Evolutionary conservation across 345 rosid species (phyloP).

Genomic region (Ceriops tagal): DNA sequence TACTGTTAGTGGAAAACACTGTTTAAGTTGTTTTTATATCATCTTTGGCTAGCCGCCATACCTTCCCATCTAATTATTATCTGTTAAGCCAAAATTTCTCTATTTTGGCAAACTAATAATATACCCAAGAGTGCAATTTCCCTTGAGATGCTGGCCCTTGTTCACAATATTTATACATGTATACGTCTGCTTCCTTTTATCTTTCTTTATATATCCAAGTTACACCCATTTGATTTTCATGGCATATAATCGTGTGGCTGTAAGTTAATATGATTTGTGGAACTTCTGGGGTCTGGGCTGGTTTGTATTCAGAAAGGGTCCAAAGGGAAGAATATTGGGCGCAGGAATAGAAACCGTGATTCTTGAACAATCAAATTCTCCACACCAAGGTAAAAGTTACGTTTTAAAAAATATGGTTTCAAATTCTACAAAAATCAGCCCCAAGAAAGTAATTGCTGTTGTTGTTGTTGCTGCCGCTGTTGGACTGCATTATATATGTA

Average conservation of each 20-base stretch:
- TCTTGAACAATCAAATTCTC: constrained; percentile 32
- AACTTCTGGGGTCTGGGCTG: constrained; percentile 23
- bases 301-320: constrained; percentile 22
- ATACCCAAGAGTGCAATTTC: constrained; percentile 67
- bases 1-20: constrained; percentile 43
- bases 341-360: constrained; percentile 26
- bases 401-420: neutral
- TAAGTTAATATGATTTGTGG: constrained; percentile 19
- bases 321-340: constrained; percentile 24
- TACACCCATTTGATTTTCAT: constrained; percentile 2
- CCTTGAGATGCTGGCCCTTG: constrained; percentile 80
- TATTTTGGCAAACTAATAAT: constrained; percentile 38
- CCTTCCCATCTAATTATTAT: constrained; percentile 46
- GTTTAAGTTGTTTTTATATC: constrained; percentile 42
- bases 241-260: neutral
- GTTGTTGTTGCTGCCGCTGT: constrained; percentile 1
- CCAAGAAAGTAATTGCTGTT: neutral
- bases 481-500: constrained; percentile 18
- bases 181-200: constrained; percentile 32
- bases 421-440: neutral
- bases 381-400: constrained; percentile 44
- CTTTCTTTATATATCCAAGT: constrained; percentile 1
- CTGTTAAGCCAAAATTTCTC: constrained; percentile 12
- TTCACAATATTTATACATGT: constrained; percentile 12
- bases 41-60: constrained; percentile 56